Evolutionary conservation across 768 basidiomycete genomes (phyloP).

Genomic region (Pulveroboletus sp.): DNA sequence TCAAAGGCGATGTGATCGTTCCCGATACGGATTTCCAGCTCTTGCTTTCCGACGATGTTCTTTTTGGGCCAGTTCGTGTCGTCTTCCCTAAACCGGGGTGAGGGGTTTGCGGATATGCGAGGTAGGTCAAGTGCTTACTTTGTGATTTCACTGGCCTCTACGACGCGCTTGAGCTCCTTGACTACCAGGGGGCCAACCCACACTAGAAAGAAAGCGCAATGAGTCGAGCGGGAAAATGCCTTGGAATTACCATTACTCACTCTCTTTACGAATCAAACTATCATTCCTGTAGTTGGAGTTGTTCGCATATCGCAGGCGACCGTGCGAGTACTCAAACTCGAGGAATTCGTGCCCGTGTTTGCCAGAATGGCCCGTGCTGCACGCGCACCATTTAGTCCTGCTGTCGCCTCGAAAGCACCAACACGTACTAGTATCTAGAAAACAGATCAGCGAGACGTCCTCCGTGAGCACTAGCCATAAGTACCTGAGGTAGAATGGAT

Average conservation of each 20-base stretch:
- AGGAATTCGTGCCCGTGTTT: conserved; percentile 98
- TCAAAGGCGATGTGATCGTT: conserved; percentile 97
- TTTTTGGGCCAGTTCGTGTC: conserved; percentile 99
- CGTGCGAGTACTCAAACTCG: conserved; percentile 97
- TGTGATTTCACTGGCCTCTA: conserved; percentile 89
- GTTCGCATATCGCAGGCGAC: conserved; percentile 94
- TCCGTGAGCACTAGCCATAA: conserved; percentile 9
- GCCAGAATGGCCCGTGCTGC: conserved; percentile 88
- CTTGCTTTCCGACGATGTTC: conserved; percentile 97
- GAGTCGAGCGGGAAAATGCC: neutral
- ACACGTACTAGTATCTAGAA: conserved; percentile 51
- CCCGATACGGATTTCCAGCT: conserved; percentile 91
- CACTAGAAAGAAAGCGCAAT: conserved; percentile 50
- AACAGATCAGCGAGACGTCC: conserved; percentile 12
- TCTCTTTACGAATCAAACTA: conserved; percentile 97
- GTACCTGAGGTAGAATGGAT: conserved; percentile 79
- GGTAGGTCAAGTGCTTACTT: conserved; percentile 49
- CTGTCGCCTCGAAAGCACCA: neutral
- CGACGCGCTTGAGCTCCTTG: conserved; percentile 91
- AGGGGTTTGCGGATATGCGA: neutral
- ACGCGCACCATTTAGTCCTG: neutral
- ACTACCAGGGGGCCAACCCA: conserved; percentile 90
- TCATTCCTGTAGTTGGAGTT: conserved; percentile 99
- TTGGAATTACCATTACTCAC: conserved; percentile 48
- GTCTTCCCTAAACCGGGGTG: conserved; percentile 72